Evolutionary conservation across 441 rosid species (phyloP).

Genomic region (Gossypium davidsonii): DNA sequence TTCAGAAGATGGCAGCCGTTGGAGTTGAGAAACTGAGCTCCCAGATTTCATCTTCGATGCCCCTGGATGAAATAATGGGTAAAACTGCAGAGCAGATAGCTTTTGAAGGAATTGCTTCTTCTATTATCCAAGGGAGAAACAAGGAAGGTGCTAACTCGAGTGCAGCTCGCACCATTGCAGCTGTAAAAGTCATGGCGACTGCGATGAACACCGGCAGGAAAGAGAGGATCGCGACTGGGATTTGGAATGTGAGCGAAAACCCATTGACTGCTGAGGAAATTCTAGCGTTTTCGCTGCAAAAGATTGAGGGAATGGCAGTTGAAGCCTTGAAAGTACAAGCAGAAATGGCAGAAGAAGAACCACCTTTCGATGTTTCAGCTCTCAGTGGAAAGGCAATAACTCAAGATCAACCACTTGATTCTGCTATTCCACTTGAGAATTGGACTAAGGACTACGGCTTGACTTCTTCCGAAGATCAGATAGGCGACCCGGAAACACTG

Average conservation of each 20-base stretch:
- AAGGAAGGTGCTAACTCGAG: slow-evolving; percentile 80
- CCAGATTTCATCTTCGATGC: slow-evolving; percentile 52
- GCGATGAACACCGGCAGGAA: slow-evolving; percentile 64
- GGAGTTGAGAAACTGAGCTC: slow-evolving; percentile 59
- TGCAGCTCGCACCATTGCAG: slow-evolving; percentile 77
- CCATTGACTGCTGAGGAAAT: slow-evolving; percentile 59
- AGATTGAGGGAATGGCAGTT: slow-evolving; percentile 66
- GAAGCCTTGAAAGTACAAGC: slow-evolving; percentile 84
- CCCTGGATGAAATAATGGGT: slow-evolving; percentile 71
- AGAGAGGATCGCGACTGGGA: slow-evolving; percentile 72
- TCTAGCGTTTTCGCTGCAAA: slow-evolving; percentile 66
- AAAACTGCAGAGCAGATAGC: slow-evolving; percentile 95
- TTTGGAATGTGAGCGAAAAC: slow-evolving; percentile 64
- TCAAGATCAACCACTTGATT: slow-evolving; percentile 40
- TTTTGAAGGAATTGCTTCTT: slow-evolving; percentile 89
- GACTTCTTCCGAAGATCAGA: slow-evolving; percentile 19
- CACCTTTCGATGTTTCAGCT: slow-evolving; percentile 69
- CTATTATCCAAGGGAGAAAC: slow-evolving; percentile 83
- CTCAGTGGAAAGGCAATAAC: slow-evolving; percentile 24
- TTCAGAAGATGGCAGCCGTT: slow-evolving; percentile 55
- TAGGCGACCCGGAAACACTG: slow-evolving; percentile 28
- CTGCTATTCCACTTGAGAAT: slow-evolving; percentile 57
- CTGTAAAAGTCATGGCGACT: slow-evolving; percentile 64
- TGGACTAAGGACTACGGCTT: slow-evolving; percentile 38
- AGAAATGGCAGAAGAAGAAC: slow-evolving; percentile 67